These are phyloP conservation scores for Trametes cinnabarina DNA, from an alignment of 768 basidiomycete genomes.

Conservation along the genomic window DNA sequence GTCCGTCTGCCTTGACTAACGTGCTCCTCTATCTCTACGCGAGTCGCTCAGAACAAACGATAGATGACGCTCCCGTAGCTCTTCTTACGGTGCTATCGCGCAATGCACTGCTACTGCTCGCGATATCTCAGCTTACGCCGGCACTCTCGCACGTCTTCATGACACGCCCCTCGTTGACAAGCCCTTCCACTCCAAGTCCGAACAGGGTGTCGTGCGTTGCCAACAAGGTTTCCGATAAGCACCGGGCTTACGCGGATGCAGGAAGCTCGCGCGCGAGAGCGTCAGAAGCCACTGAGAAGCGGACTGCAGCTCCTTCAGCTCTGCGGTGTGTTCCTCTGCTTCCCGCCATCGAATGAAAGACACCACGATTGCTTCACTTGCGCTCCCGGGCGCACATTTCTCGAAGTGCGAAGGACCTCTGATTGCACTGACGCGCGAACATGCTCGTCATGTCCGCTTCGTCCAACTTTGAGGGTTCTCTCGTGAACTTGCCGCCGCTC, in stretches of 20 bases:
- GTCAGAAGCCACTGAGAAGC: too few relatives aligned
- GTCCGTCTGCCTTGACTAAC: not conserved
- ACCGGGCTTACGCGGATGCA: too few relatives aligned
- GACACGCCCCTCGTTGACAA: not conserved
- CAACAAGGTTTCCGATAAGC: too few relatives aligned
- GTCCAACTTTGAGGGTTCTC: not conserved
- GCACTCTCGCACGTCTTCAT: not conserved
- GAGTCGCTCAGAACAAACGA: not conserved
- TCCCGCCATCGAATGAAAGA: not conserved
- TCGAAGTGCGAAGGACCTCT: not conserved
- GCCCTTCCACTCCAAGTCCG: not conserved
- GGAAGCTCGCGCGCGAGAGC: not conserved
- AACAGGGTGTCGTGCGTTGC: too few relatives aligned
- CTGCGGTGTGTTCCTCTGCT: not conserved
- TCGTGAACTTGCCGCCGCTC: not conserved
- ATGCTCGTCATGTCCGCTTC: not conserved
- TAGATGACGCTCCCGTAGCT: not conserved
- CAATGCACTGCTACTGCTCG: conserved; percentile 1
- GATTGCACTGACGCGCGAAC: not conserved
- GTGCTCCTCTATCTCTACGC: not conserved
- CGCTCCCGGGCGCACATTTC: not conserved
- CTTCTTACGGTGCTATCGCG: conserved; percentile 1
- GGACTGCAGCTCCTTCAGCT: not conserved
- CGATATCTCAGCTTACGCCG: not conserved
- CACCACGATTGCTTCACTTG: not conserved